These are phyloP conservation scores for Umbelopsis ramanniana DNA, from an alignment of 192 early-diverging fungal genomes.

Conservation along the genomic window DNA sequence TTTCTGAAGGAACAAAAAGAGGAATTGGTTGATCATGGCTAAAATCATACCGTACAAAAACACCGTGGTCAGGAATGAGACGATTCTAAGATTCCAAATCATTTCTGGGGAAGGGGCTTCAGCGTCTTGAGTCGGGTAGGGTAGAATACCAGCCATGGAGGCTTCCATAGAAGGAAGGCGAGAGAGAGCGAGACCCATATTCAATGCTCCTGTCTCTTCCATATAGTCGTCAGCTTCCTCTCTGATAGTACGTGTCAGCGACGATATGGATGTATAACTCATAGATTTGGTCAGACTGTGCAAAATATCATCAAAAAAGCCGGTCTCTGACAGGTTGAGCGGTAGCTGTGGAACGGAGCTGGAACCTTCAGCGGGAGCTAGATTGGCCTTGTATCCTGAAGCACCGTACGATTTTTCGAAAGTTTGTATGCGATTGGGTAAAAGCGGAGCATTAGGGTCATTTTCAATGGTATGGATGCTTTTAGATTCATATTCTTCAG, in stretches of 20 bases:
- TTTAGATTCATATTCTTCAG: background rate
- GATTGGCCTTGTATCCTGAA: background rate
- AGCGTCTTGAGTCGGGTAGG: background rate
- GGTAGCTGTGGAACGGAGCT: background rate
- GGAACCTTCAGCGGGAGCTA: background rate
- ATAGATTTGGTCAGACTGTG: slow-evolving; percentile 1
- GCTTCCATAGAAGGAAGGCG: slow-evolving; percentile 11
- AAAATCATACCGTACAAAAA: slow-evolving; percentile 20
- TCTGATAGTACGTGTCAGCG: background rate
- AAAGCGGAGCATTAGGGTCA: background rate
- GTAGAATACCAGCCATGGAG: slow-evolving; percentile 17
- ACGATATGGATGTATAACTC: background rate
- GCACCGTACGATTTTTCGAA: slow-evolving; percentile 9
- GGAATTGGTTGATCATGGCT: slow-evolving; percentile 29
- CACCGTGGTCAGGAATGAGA: slow-evolving; percentile 19
- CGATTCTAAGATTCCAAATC: slow-evolving; percentile 5
- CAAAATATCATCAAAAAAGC: slow-evolving; percentile 6
- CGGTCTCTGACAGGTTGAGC: background rate
- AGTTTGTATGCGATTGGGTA: background rate
- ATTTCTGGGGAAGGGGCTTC: slow-evolving; percentile 11
- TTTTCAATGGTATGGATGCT: background rate
- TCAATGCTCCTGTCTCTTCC: background rate
- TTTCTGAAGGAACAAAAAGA: slow-evolving; percentile 19
- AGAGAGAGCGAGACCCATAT: slow-evolving; percentile 4
- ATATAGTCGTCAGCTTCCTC: slow-evolving; percentile 21